A percentile compares a stretch with the other conserved stretches of the same genome.
These are phyloP conservation scores for Diaporthe ampelina DNA, from an alignment of 2,329 filamentous ascomycete genomes.

Conservation along the genomic window DNA sequence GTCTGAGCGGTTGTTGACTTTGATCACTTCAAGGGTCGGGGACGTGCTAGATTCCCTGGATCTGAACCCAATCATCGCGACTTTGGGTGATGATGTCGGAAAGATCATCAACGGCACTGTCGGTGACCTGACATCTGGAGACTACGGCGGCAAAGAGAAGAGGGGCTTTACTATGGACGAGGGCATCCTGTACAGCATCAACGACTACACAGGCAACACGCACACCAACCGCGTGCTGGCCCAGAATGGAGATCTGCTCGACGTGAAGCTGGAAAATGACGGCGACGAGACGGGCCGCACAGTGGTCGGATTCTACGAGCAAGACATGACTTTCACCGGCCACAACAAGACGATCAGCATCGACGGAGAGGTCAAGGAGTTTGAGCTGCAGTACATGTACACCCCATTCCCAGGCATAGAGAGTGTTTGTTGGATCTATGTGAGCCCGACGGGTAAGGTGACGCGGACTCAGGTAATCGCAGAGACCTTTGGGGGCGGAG, in stretches of 20 bases:
- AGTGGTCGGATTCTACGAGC: conserved; percentile 63
- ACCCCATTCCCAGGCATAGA: conserved; percentile 63
- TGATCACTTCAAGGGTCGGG: conserved; percentile 55
- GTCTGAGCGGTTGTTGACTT: background rate
- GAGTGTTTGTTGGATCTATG: conserved; percentile 62
- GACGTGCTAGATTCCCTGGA: conserved; percentile 71
- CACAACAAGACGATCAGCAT: conserved; percentile 61
- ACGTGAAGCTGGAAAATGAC: conserved; percentile 67
- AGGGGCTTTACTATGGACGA: conserved; percentile 46
- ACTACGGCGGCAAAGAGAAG: conserved; percentile 37
- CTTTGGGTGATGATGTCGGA: conserved; percentile 64
- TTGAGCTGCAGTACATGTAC: conserved; percentile 68
- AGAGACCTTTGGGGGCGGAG: conserved; percentile 66
- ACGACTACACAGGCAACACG: conserved; percentile 69
- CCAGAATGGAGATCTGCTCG: conserved; percentile 68
- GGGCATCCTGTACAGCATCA: conserved; percentile 66
- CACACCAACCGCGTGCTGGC: conserved; percentile 70
- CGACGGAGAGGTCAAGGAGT: conserved; percentile 59
- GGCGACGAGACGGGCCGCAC: conserved; percentile 59
- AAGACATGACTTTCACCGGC: conserved; percentile 68
- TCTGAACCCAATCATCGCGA: conserved; percentile 71
- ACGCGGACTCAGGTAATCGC: conserved; percentile 65
- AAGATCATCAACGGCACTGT: conserved; percentile 60
- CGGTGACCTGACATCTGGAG: conserved; percentile 45
- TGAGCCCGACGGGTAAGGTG: conserved; percentile 61